phyloP scores from a whole-genome alignment of 139 green algal genomes.

The Volvox africanus region DNA sequence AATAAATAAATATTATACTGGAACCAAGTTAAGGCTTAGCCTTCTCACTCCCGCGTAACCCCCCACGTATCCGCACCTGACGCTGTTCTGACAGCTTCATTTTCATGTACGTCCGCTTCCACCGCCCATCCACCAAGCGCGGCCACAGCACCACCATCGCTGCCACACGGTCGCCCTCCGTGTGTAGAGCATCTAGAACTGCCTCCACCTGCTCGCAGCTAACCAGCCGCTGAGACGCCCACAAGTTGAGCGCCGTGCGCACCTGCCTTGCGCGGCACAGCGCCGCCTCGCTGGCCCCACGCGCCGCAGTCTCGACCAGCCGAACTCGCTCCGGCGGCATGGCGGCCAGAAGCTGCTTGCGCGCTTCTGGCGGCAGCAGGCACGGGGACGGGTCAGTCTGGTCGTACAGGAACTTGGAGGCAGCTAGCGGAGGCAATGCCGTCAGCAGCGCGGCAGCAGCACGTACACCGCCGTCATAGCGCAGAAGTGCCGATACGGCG shows the following conservation, averaged over 20 bases:
- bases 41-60: background rate
- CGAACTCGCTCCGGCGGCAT: conserved; percentile 6
- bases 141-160: conserved; percentile 54
- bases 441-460: conserved; percentile 34
- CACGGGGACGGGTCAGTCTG: conserved; percentile 15
- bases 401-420: conserved; percentile 46
- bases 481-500: background rate
- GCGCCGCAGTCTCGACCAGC: conserved; percentile 18
- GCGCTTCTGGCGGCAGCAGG: conserved; percentile 45
- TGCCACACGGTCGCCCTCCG: conserved; percentile 41
- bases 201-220: conserved; percentile 10
- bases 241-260: conserved; percentile 49
- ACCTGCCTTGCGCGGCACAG: conserved; percentile 44
- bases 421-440: conserved; percentile 21
- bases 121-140: conserved; percentile 34
- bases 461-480: background rate
- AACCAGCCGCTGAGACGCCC: conserved; percentile 29
- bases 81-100: conserved; percentile 49
- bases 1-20: background rate
- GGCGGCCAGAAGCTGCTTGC: conserved; percentile 14
- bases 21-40: background rate
- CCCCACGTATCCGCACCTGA: conserved; percentile 13
- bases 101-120: conserved; percentile 33
- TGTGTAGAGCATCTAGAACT: conserved; percentile 33
- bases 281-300: conserved; percentile 30